Evolutionary conservation across 176 grass and related monocot genomes (phyloP).

Genomic region (Miscanthus lutarioriparius): DNA sequence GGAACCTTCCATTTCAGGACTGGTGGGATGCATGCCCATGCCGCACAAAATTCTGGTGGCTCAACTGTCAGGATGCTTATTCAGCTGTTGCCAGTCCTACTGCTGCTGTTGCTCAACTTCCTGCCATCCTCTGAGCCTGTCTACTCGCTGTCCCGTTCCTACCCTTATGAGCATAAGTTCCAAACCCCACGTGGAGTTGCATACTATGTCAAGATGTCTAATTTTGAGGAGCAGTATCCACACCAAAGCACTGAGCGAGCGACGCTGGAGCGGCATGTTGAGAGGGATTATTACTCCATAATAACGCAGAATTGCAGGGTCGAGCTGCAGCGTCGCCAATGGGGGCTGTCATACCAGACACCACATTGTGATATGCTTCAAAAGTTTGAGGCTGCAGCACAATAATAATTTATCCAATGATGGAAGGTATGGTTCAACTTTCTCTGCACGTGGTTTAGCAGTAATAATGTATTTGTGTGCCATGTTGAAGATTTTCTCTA

Average conservation of each 20-base stretch:
- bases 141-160: slow-evolving; percentile 56
- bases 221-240: slow-evolving; percentile 93
- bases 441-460: slow-evolving; percentile 20
- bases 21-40: slow-evolving; percentile 43
- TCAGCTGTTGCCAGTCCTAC: slow-evolving; percentile 76
- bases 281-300: slow-evolving; percentile 73
- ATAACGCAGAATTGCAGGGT: slow-evolving; percentile 74
- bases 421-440: slow-evolving; percentile 46
- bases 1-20: slow-evolving; percentile 80
- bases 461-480: background rate
- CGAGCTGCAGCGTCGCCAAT: slow-evolving; percentile 88
- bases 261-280: slow-evolving; percentile 65
- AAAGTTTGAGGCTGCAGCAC: slow-evolving; percentile 59
- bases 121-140: slow-evolving; percentile 81
- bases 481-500: background rate
- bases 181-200: slow-evolving; percentile 60
- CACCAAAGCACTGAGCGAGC: slow-evolving; percentile 60
- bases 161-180: slow-evolving; percentile 75
- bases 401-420: slow-evolving; percentile 37
- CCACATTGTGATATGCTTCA: slow-evolving; percentile 77
- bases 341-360: slow-evolving; percentile 67
- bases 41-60: slow-evolving; percentile 47
- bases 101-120: slow-evolving; percentile 78
- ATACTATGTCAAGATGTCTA: slow-evolving; percentile 77
- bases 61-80: slow-evolving; percentile 70